Percentiles rank a stretch among this genome's conserved stretches.
These are phyloP conservation scores for Cyclotella cryptica DNA, from an alignment of 108 stramenopile species.

Conservation along the genomic window DNA sequence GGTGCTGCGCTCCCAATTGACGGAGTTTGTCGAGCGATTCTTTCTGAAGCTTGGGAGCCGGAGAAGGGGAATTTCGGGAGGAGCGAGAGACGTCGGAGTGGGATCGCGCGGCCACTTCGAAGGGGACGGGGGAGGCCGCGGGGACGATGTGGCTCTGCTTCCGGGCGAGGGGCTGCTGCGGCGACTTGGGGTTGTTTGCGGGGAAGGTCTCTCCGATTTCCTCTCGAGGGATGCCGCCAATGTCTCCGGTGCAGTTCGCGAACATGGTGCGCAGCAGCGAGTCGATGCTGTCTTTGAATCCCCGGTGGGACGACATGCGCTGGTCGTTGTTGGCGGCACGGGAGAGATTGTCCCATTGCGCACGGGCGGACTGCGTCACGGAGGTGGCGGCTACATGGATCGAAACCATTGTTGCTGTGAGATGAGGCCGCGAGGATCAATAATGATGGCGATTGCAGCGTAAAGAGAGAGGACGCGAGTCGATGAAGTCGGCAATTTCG, in stretches of 20 bases:
- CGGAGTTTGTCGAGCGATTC: slow-evolving; percentile 40
- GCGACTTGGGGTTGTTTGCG: background rate
- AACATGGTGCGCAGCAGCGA: slow-evolving; percentile 40
- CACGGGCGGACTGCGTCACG: slow-evolving; percentile 5
- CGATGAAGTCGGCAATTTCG: no score
- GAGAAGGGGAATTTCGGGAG: background rate
- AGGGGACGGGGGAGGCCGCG: slow-evolving; percentile 16
- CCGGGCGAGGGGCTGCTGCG: background rate
- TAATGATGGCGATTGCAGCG: slow-evolving; percentile 70
- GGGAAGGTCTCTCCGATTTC: slow-evolving; percentile 9
- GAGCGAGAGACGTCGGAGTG: slow-evolving; percentile 6
- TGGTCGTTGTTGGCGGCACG: background rate
- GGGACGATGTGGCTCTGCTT: background rate
- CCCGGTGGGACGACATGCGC: background rate
- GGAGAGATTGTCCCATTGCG: slow-evolving; percentile 12
- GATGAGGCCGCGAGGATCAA: slow-evolving; percentile 55
- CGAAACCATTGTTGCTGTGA: slow-evolving; percentile 77
- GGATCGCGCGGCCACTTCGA: slow-evolving; percentile 33
- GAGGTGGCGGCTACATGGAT: slow-evolving; percentile 8
- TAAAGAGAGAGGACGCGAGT: no score
- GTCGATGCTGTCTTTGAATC: slow-evolving; percentile 24
- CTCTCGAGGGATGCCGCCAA: slow-evolving; percentile 34
- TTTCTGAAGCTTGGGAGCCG: slow-evolving; percentile 9
- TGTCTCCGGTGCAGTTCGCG: slow-evolving; percentile 36
- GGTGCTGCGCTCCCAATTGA: slow-evolving; percentile 48